Conservation (phyloP, 352 stramenopile species). For the Phytopythium vexans region DNA sequence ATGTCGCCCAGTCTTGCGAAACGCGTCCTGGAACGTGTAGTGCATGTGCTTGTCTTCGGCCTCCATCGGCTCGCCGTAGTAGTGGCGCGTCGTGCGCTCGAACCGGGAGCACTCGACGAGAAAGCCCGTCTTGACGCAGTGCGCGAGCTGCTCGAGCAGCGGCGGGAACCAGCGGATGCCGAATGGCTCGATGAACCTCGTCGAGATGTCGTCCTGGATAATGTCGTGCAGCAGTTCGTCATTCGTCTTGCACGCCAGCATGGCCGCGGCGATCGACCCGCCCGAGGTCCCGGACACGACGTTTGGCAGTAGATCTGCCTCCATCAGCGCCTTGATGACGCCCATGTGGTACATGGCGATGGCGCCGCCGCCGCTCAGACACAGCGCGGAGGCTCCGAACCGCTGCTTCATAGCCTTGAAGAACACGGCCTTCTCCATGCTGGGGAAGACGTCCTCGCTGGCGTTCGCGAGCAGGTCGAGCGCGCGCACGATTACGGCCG, state of each 20-base stretch:
- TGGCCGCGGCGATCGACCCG: conserved; percentile 86
- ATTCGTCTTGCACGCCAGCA: conserved; percentile 83
- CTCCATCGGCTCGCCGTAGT: conserved; percentile 79
- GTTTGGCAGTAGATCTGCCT: conserved; percentile 86
- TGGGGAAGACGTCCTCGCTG: conserved; percentile 26
- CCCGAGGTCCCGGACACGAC: conserved; percentile 93
- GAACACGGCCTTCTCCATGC: conserved; percentile 41
- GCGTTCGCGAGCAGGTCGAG: conserved; percentile 36
- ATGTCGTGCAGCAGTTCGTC: conserved; percentile 69
- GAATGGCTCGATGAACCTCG: conserved; percentile 32
- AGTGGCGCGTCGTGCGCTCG: conserved; percentile 89
- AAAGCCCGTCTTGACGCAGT: conserved; percentile 88
- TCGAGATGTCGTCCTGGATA: conserved; percentile 57
- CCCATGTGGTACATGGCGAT: conserved; percentile 95
- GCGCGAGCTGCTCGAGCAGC: conserved; percentile 77
- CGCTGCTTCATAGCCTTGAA: conserved; percentile 68
- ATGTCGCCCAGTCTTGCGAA: conserved; percentile 88
- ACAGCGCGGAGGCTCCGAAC: conserved; percentile 89
- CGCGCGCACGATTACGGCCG: conserved; percentile 33
- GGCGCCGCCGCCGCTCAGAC: conserved; percentile 87
- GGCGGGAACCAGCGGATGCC: conserved; percentile 79
- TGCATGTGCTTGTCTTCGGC: conserved; percentile 40
- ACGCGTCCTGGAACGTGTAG: conserved; percentile 94
- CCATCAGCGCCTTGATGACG: conserved; percentile 86
- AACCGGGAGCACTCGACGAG: conserved; percentile 83